phyloP scores from a whole-genome alignment of 148 eudicot species.

The Selenicereus undatus region DNA sequence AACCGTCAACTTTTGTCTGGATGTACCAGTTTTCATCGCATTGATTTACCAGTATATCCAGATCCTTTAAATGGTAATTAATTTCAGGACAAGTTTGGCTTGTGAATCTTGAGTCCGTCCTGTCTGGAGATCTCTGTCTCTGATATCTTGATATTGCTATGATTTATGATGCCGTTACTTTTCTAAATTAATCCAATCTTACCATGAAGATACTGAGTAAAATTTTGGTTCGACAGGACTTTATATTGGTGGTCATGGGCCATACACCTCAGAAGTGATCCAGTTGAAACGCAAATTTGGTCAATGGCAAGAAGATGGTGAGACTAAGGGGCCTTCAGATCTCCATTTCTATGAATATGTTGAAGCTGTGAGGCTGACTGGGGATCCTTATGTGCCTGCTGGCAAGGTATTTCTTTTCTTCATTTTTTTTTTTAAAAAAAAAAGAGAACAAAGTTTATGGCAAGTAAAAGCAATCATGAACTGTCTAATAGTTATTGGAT shows the following conservation, averaged over 20 bases:
- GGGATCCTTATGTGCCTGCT: constrained; percentile 96
- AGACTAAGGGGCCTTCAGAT: constrained; percentile 38
- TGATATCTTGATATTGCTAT: constrained; percentile 3
- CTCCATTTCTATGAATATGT: constrained; percentile 94
- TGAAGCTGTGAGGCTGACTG: constrained; percentile 93
- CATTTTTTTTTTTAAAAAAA: too few relatives aligned
- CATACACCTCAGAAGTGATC: constrained; percentile 76
- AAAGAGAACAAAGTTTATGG: too few relatives aligned
- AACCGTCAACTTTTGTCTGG: constrained; percentile 76
- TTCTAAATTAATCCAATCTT: neutral
- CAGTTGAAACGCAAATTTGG: constrained; percentile 86
- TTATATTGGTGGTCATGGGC: constrained; percentile 83
- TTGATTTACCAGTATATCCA: constrained; percentile 59
- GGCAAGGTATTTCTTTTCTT: constrained; percentile 60
- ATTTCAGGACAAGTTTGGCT: neutral
- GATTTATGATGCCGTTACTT: neutral
- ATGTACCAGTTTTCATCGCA: constrained; percentile 85
- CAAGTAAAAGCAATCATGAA: neutral
- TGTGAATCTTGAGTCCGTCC: constrained; percentile 10
- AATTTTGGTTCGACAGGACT: constrained; percentile 46
- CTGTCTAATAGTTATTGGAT: neutral
- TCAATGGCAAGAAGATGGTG: constrained; percentile 79
- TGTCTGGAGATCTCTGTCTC: neutral
- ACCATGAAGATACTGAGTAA: constrained; percentile 10
- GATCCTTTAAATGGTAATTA: constrained; percentile 85